phyloP scores from a whole-genome alignment of 108 stramenopile genomes.

The Epipyxis sp. region DNA sequence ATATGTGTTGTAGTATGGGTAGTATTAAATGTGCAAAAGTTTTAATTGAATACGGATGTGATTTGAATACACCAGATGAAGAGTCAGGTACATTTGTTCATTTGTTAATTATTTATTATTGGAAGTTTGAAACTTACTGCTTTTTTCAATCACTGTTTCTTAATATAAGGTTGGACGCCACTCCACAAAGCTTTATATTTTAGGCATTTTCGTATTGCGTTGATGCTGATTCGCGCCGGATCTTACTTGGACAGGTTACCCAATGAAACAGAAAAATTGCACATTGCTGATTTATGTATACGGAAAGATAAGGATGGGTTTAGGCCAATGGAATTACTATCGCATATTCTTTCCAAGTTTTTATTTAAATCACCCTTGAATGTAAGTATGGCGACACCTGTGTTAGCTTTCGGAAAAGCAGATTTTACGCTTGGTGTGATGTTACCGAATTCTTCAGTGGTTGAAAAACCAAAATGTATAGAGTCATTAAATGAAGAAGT shows the following conservation, averaged over 20 bases:
- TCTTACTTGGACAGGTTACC: slow-evolving; percentile 32
- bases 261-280: background rate
- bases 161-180: slow-evolving; percentile 46
- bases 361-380: background rate
- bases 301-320: slow-evolving; percentile 8
- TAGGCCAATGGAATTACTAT: background rate
- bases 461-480: background rate
- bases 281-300: background rate
- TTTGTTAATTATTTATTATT: no score
- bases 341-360: background rate
- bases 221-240: slow-evolving; percentile 38
- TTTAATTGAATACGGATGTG: no score
- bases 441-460: background rate
- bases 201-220: slow-evolving; percentile 39
- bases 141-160: slow-evolving; percentile 33
- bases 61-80: no score
- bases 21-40: no score
- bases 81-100: no score
- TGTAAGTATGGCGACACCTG: background rate
- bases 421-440: background rate
- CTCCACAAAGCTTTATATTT: slow-evolving; percentile 46
- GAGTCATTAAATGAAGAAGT: background rate
- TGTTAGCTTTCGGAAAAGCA: slow-evolving; percentile 8
- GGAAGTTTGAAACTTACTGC: slow-evolving; percentile 44
- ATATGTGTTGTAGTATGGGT: no score